A percentile compares a stretch with the other conserved stretches of the same genome.
Evolutionary conservation across 495 filamentous ascomycete genomes (phyloP).

Genomic region (Talaromyces borbonicus): DNA sequence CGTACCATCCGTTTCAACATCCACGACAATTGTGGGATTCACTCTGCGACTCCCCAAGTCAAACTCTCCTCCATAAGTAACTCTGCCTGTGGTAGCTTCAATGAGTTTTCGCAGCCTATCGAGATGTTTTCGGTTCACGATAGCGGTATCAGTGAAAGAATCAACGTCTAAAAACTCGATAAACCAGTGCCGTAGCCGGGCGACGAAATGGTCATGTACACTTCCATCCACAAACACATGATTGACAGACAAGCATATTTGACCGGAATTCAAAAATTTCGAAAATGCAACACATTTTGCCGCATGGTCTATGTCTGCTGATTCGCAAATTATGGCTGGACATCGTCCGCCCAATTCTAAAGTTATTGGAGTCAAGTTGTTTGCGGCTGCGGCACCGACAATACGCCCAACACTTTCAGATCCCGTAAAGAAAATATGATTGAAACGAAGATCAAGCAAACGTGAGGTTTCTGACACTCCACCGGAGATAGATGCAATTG

Average conservation of each 20-base stretch:
- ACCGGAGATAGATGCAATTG: constrained; percentile 66
- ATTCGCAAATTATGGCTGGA: constrained; percentile 72
- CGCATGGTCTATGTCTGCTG: constrained; percentile 63
- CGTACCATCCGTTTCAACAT: constrained; percentile 44
- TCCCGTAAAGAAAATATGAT: constrained; percentile 92
- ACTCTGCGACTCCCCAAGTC: constrained; percentile 61
- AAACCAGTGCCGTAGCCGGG: constrained; percentile 50
- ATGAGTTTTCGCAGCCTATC: constrained; percentile 68
- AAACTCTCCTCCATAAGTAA: constrained; percentile 63
- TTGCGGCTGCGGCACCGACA: constrained; percentile 77
- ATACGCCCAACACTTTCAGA: constrained; percentile 61
- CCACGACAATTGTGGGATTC: constrained; percentile 66
- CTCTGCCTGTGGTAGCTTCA: constrained; percentile 57
- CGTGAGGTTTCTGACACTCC: constrained; percentile 61
- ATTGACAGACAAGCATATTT: constrained; percentile 78
- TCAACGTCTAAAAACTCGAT: constrained; percentile 51
- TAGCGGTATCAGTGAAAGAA: constrained; percentile 39
- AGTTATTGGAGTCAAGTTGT: constrained; percentile 73
- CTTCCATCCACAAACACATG: constrained; percentile 68
- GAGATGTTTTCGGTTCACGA: constrained; percentile 72
- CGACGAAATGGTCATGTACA: constrained; percentile 55
- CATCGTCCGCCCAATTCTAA: constrained; percentile 81
- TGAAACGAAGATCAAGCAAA: constrained; percentile 73
- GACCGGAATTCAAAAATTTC: constrained; percentile 70
- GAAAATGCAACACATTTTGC: constrained; percentile 69